Base-by-base conservation (phyloP, 495 filamentous ascomycete genomes). In the Hyaloscypha hepaticicola region DNA sequence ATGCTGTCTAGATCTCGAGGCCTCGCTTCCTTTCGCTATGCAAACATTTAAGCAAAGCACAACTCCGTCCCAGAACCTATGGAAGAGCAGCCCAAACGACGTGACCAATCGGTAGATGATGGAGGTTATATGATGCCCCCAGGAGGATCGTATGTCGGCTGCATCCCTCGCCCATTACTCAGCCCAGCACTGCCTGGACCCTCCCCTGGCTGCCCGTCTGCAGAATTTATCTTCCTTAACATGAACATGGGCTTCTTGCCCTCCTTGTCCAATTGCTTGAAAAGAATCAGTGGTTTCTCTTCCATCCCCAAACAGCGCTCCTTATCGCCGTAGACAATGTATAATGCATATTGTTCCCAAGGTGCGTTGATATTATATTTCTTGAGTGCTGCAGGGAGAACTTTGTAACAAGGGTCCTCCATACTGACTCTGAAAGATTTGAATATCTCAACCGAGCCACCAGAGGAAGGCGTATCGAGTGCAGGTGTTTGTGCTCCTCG, bases 161-260 rank as follows among this genome's bases (percentile, higher is more conserved):
- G 70, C 27, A 52, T 28, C 16, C 52, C 49, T 31, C 62, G 50
- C 6, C 58, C 50, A 22, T n/a, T 48, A 27, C 45, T 56, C 29
- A 83, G 64, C 33, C 81, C 81, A 7, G 80, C 79, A 60, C 81
- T 83, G 27, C 78, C 79, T 7, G 80, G 80, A 3, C 67, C 69
- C 27, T 79, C 80, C 21, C 69, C 66, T 9, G 60, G 29, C 27
- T 76, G 77, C 6, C 75, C 78, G 29, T 80, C 66, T 5, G 52
- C 34, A 60, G 58, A 58, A 57, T 79, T 82, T 24, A 80, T 83
- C 75, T 90, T 91, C 55, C 95, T 79, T 48, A 99, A 76, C 95
- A 99, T 99, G 73, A 98, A 99, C 95, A 99, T 98, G 33, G 95
- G 95, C 73, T 99, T 99, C 75, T 92, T 88, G 14, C 96, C 96